Evolutionary conservation across 441 rosid genomes (phyloP).

Genomic region (Kokia cookei): DNA sequence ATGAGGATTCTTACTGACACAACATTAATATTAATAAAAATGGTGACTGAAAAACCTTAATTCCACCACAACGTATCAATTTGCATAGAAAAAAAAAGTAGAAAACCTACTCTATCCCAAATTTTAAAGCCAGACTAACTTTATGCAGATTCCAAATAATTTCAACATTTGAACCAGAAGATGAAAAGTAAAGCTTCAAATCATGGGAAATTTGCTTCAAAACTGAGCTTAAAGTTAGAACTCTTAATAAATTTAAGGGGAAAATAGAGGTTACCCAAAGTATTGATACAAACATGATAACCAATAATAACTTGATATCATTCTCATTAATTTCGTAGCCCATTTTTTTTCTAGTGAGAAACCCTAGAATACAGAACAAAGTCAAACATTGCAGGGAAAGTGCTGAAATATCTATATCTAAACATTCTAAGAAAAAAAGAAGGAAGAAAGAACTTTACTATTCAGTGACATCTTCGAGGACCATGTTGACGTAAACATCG

Average conservation of each 20-base stretch:
- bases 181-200: not conserved
- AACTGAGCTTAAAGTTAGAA: not conserved
- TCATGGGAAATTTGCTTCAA: not conserved
- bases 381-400: not conserved
- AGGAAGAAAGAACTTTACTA: slow-evolving; percentile 31
- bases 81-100: too few species aligned
- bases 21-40: not conserved
- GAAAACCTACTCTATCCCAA: not conserved
- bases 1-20: not conserved
- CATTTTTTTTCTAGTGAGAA: not conserved
- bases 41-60: not conserved
- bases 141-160: not conserved
- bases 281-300: not conserved
- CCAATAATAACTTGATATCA: not conserved
- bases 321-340: not conserved
- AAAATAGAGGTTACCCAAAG: not conserved
- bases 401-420: not conserved
- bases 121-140: not conserved
- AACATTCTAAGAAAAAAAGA: not conserved
- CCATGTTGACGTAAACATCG: slow-evolving; percentile 94
- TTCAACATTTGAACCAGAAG: not conserved
- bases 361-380: not conserved
- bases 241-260: not conserved
- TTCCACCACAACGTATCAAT: too few species aligned
- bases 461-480: slow-evolving; percentile 88